Evolutionary conservation across 2,329 filamentous ascomycete species (phyloP).

Genomic region (Lachnellula subtilissima): DNA sequence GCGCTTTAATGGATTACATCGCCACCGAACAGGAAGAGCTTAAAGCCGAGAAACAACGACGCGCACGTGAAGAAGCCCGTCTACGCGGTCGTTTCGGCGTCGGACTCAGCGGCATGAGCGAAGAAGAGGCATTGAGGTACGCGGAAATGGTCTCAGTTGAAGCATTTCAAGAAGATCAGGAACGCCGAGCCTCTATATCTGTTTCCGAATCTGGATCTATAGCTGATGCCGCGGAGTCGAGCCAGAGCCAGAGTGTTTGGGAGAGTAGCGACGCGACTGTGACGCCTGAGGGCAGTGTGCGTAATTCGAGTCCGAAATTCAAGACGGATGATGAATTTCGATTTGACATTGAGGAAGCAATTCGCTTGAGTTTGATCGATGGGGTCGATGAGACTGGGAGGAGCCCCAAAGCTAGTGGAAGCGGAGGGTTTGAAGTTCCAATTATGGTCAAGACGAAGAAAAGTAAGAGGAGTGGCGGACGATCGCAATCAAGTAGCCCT

Average conservation of each 20-base stretch:
- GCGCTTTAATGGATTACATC: constrained; percentile 75
- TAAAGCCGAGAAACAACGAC: constrained; percentile 63
- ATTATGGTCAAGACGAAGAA: constrained; percentile 45
- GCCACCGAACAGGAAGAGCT: constrained; percentile 80
- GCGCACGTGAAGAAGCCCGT: constrained; percentile 62
- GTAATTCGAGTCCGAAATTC: constrained; percentile 24
- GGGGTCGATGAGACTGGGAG: constrained; percentile 44
- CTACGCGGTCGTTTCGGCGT: constrained; percentile 80
- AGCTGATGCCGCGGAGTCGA: constrained; percentile 40
- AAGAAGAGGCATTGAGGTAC: constrained; percentile 61
- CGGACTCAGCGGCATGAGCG: constrained; percentile 62
- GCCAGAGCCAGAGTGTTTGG: constrained; percentile 30
- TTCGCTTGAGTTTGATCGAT: constrained; percentile 57
- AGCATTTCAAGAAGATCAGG: constrained; percentile 51
- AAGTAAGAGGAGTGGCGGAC: constrained; percentile 31
- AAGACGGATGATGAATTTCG: constrained; percentile 45
- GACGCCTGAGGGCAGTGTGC: constrained; percentile 52
- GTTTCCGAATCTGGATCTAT: constrained; percentile 44
- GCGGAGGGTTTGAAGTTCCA: constrained; percentile 47
- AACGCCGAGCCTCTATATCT: constrained; percentile 41
- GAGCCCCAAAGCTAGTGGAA: constrained; percentile 42
- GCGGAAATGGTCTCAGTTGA: constrained; percentile 64
- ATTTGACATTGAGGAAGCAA: constrained; percentile 59
- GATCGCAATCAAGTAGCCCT: constrained; percentile 34
- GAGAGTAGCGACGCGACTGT: constrained; percentile 41